Evolutionary conservation across 306 rosid genomes (phyloP), one percentile per base, ranked within the genome.

Genomic region (Mimosa pudica): DNA sequence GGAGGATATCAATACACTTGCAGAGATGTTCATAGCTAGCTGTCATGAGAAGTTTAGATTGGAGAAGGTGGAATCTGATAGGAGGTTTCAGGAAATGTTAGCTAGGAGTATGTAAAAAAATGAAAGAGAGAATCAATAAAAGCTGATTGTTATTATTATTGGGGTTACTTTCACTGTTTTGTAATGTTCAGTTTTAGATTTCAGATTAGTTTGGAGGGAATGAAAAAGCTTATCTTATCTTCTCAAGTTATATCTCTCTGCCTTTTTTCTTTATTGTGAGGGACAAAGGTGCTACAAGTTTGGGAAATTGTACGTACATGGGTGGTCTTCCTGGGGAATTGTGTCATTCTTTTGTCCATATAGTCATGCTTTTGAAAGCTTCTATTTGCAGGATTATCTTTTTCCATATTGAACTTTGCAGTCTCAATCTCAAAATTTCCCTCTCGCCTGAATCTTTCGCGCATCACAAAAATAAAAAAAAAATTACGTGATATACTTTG

Each of bases 1-100:
- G 20, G 90, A 90, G 74, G 89, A 70, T 70, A 70, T 93, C 32
- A 96, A 96, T 66, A 74, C 54, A 86, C 18, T 79, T 2, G 99
- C 99, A 0, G 99, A 96, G 63, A 70, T 76, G 94, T 96, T 93
- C 87, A 96, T 96, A 16, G 96, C 91, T 0, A 86, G 41, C 68
- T 91, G 89, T 60, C 99, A 96, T 13, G 97, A 89, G 74, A 91
- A 96, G 83, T 96, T 96, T 70, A 83, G 36, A 77, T 62, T 96
- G 92, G 99, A 96, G 84, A 93, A 90, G 85, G 93, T 90, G 38
- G 99, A 96, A n/a, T 96, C 99, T 0, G 86, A 84, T 52, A 84
- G 97, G 81, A 91, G 76, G 81, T 88, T 91, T 81, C 92, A 93
- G 17, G 99, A 91, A 49, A 91, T 91, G 96, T 74, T 91, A 87